These are phyloP conservation scores for Parafenestella ontariensis DNA, from an alignment of 2,329 filamentous ascomycete species.

Conservation along the genomic window DNA sequence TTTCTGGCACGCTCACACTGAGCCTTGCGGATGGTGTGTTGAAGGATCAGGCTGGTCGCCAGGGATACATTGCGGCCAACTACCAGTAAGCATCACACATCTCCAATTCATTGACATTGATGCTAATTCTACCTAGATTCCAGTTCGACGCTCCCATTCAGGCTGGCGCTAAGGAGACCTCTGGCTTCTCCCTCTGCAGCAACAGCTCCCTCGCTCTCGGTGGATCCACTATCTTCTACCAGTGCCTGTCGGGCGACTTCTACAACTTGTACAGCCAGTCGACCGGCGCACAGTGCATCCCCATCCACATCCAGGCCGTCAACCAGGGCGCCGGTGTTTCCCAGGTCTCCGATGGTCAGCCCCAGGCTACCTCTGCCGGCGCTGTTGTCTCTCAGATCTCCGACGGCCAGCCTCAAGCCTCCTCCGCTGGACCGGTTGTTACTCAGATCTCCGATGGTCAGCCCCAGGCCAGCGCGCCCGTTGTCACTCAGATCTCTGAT, in stretches of 20 bases:
- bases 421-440: constrained; percentile 15
- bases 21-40: constrained; percentile 69
- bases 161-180: constrained; percentile 71
- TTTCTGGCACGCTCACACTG: constrained; percentile 61
- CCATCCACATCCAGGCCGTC: constrained; percentile 40
- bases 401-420: constrained; percentile 36
- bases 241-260: constrained; percentile 76
- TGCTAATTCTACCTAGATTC: constrained; percentile 40
- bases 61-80: constrained; percentile 81
- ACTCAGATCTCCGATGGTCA: constrained; percentile 36
- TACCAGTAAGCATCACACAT: constrained; percentile 62
- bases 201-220: constrained; percentile 72
- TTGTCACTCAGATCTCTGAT: constrained; percentile 18
- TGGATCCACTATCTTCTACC: constrained; percentile 71
- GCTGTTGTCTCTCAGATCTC: constrained; percentile 27
- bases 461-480: constrained; percentile 19
- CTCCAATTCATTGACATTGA: neutral
- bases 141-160: constrained; percentile 59
- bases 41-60: constrained; percentile 70
- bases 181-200: constrained; percentile 74
- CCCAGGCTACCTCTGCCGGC: constrained; percentile 22
- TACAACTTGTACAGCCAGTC: constrained; percentile 82
- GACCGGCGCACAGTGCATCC: constrained; percentile 72
- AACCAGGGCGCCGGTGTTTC: constrained; percentile 21
- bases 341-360: constrained; percentile 42